Conservation (phyloP, 768 basidiomycete species). For the Podaxis pistillaris region DNA sequence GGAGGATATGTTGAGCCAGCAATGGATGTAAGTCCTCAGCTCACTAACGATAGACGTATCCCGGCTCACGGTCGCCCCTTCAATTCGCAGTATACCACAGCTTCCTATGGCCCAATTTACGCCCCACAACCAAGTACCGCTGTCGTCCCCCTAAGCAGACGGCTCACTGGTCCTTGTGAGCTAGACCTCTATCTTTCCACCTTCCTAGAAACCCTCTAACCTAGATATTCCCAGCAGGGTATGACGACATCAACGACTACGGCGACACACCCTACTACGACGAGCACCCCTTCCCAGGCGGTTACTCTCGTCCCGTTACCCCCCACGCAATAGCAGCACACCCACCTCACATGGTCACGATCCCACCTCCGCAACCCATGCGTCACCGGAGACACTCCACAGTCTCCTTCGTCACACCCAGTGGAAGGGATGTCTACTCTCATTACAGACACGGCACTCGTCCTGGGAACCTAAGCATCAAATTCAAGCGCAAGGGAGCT, state of each 20-base stretch:
- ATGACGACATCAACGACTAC: slow-evolving; percentile 50
- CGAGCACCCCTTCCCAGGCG: slow-evolving; percentile 38
- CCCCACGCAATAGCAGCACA: slow-evolving; percentile 1
- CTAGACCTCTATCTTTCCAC: neutral
- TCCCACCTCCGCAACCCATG: slow-evolving; percentile 23
- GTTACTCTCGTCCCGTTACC: slow-evolving; percentile 20
- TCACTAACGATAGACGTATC: neutral
- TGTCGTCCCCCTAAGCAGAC: slow-evolving; percentile 37
- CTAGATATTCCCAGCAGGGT: slow-evolving; percentile 34
- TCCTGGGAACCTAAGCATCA: slow-evolving; percentile 52
- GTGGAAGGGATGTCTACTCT: slow-evolving; percentile 8
- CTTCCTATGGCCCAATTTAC: slow-evolving; percentile 45
- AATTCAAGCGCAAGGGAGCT: slow-evolving; percentile 73
- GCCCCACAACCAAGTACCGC: slow-evolving; percentile 32
- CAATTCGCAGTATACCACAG: slow-evolving; percentile 38
- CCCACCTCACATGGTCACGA: slow-evolving; percentile 31
- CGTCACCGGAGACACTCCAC: slow-evolving; percentile 49
- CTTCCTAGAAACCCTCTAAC: slow-evolving; percentile 7
- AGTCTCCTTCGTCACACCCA: slow-evolving; percentile 39
- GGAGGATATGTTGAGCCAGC: slow-evolving; percentile 42
- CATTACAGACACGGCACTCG: slow-evolving; percentile 35
- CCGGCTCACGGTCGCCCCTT: slow-evolving; percentile 13
- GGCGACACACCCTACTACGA: slow-evolving; percentile 53
- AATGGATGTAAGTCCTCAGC: slow-evolving; percentile 35
- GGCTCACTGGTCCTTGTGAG: slow-evolving; percentile 42